Evolutionary conservation across 495 filamentous ascomycete genomes (phyloP), one percentile per base, ranked within the genome.

Genomic region (Neurospora sublineolata): DNA sequence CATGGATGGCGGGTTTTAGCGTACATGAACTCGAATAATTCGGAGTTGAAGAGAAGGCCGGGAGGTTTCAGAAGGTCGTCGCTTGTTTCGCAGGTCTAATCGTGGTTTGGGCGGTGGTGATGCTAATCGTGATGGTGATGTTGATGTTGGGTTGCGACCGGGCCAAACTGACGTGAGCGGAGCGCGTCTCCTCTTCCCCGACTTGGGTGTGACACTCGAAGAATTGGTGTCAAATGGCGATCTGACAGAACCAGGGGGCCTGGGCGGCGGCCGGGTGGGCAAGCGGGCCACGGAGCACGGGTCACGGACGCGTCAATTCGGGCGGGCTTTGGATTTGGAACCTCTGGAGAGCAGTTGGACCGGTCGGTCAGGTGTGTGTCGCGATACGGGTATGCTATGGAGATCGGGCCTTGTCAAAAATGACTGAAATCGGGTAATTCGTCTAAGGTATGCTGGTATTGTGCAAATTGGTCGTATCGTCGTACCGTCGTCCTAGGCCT

Each of bases 1-100:
- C 86, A 88, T 88, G 84, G 86, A 87, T 80, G 83, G 77, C 77
- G 78, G 71, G 69, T 73, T 36, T 73, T 76, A 39, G 72, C 74
- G 72, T 74, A 75, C 76, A 79, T 81, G 36, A 73, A 76, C 44
- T 67, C 73, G 73, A 69, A 39, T 16, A 37, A 23, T 36, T 27
- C 39, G 42, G 64, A 20, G 37, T 12, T 68, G 39, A 37, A 67
- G 9, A 20, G 44, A 41, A 67, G 37, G 12, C 71, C 30, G 73
- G 39, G 11, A 52, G 68, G 64, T 46, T 41, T 8, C 14, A 64
- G 36, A 70, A 58, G 30, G 30, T 64, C 69, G 42, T 37, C 16
- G 69, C 37, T 40, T 1, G 41, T n/a, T 33, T 40, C 69, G 14
- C 52, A 64, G 30, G 14, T 64, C 6, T 14, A 16, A 33, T 64